Percentiles rank a stretch among this genome's conserved stretches.
These are phyloP conservation scores for Leccinum cinnamomeum DNA, from an alignment of 1,284 basidiomycete species.

Conservation along the genomic window DNA sequence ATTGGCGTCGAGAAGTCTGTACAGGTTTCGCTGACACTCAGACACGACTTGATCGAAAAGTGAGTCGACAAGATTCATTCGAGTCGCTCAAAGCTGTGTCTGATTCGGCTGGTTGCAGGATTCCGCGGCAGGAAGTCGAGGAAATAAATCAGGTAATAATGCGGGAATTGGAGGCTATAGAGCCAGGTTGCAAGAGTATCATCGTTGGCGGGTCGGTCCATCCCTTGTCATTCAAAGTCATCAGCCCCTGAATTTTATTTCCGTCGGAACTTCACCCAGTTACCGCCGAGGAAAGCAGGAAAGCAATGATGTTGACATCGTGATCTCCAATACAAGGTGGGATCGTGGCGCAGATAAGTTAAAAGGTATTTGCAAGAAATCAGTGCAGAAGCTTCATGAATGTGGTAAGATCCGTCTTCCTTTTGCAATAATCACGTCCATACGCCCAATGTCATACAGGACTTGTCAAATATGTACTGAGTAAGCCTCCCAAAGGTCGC, in stretches of 20 bases:
- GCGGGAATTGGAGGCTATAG: conserved; percentile 54
- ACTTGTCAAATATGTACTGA: conserved; percentile 66
- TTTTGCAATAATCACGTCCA: background rate
- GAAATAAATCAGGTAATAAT: conserved; percentile 59
- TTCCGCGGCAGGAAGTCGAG: conserved; percentile 67
- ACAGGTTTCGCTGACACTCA: conserved; percentile 50
- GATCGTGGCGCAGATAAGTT: conserved; percentile 42
- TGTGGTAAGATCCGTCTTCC: conserved; percentile 41
- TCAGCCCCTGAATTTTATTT: conserved; percentile 3
- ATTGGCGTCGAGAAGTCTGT: conserved; percentile 38
- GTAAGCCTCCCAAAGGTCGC: conserved; percentile 40
- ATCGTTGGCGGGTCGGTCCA: conserved; percentile 68
- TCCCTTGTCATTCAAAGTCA: background rate
- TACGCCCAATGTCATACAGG: conserved; percentile 37
- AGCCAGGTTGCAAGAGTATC: conserved; percentile 60
- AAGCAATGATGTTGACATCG: conserved; percentile 79
- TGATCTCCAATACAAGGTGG: conserved; percentile 66
- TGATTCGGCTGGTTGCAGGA: conserved; percentile 38
- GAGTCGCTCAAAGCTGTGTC: background rate
- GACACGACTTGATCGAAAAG: conserved; percentile 48
- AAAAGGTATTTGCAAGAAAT: conserved; percentile 48
- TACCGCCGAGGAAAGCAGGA: conserved; percentile 73
- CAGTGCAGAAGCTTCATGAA: conserved; percentile 54
- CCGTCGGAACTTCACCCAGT: conserved; percentile 37
- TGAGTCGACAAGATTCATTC: conserved; percentile 13